These are phyloP conservation scores for Cupressus sempervirens DNA, from an alignment of 75 land plant genomes.

Conservation along the genomic window DNA sequence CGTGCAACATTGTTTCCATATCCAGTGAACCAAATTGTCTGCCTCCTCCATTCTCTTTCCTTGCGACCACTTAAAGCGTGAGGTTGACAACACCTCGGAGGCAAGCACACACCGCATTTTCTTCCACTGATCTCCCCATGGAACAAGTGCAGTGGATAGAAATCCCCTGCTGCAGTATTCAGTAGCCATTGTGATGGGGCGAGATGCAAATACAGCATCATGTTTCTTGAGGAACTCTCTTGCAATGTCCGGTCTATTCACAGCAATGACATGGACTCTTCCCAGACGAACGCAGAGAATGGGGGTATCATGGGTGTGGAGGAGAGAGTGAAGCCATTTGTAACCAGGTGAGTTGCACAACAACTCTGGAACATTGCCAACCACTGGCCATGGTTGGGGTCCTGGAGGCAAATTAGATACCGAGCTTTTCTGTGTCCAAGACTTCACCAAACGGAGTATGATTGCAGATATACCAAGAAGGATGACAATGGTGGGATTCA, in stretches of 20 bases:
- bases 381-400: neutral
- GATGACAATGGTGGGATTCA: neutral
- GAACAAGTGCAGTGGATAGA: slow-evolving; percentile 28
- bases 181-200: slow-evolving; percentile 5
- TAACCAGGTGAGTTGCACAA: neutral
- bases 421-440: neutral
- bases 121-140: slow-evolving; percentile 53
- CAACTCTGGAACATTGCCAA: neutral
- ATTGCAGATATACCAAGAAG: neutral
- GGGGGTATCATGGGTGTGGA: neutral
- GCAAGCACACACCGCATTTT: slow-evolving; percentile 44
- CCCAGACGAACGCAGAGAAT: neutral
- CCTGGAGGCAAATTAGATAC: neutral
- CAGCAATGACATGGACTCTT: neutral
- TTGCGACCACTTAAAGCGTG: slow-evolving; percentile 27
- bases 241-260: slow-evolving; percentile 36
- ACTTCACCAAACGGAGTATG: neutral
- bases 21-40: neutral
- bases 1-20: too few relatives aligned
- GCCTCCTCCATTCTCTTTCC: slow-evolving; percentile 41
- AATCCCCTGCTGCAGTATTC: slow-evolving; percentile 6
- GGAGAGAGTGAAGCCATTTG: neutral
- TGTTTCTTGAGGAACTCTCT: slow-evolving; percentile 39
- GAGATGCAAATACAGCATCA: slow-evolving; percentile 37
- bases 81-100: slow-evolving; percentile 26